Evolutionary conservation across 257 asterid species (phyloP).

Genomic region (Buddleja alternifolia): DNA sequence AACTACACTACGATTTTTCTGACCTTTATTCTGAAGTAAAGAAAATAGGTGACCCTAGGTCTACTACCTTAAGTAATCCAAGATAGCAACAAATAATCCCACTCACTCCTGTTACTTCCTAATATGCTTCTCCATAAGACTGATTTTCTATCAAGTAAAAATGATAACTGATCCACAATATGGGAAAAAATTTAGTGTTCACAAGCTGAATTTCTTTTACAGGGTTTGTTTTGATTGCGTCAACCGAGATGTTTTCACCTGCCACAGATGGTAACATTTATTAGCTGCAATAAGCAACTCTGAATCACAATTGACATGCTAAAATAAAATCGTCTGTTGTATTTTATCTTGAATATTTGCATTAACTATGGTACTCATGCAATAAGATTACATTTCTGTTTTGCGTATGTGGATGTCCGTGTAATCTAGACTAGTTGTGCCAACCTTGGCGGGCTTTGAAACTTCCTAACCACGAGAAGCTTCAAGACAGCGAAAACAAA

Average conservation of each 20-base stretch:
- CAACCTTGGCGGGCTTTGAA: slow-evolving; percentile 42
- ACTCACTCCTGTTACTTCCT: too few species aligned
- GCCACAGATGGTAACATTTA: slow-evolving; percentile 25
- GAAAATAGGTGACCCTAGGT: too few species aligned
- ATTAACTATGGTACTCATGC: background rate
- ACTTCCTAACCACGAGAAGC: slow-evolving; percentile 57
- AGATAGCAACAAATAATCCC: too few species aligned
- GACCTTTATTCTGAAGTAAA: too few species aligned
- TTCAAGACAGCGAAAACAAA: slow-evolving; percentile 29
- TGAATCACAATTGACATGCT: background rate
- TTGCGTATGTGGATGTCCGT: slow-evolving; percentile 56
- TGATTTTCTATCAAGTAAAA: too few species aligned
- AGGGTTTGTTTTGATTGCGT: slow-evolving; percentile 59
- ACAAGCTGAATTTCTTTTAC: too few species aligned
- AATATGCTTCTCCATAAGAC: too few species aligned
- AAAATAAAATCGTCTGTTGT: background rate
- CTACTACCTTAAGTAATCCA: too few species aligned
- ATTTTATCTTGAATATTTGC: background rate
- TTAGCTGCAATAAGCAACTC: background rate
- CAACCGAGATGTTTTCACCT: slow-evolving; percentile 61
- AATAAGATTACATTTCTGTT: slow-evolving; percentile 50
- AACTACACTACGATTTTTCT: too few species aligned
- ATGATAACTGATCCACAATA: too few species aligned
- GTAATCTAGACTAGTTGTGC: slow-evolving; percentile 38
- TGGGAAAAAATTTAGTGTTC: too few species aligned